Conservation (phyloP, 2,329 filamentous ascomycete species). For the Orbilia blumenaviensis region DNA sequence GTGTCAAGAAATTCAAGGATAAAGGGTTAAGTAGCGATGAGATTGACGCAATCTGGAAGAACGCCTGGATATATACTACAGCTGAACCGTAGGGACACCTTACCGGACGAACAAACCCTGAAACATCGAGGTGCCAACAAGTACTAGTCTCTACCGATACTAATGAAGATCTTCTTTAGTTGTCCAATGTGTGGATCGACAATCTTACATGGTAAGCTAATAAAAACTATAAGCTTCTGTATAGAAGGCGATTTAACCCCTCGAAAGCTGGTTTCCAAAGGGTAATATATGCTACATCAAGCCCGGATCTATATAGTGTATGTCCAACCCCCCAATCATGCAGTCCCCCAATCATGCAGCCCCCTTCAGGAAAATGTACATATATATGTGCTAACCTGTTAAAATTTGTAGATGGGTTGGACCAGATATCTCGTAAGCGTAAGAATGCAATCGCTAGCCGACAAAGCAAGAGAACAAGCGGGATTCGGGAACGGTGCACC, state of each 20-base stretch:
- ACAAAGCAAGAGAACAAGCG: slow-evolving; percentile 18
- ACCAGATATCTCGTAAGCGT: slow-evolving; percentile 34
- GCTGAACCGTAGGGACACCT: slow-evolving; percentile 47
- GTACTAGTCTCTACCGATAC: too few species aligned
- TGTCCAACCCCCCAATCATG: background rate
- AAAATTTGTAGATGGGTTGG: slow-evolving; percentile 24
- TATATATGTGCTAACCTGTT: background rate
- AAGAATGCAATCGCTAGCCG: slow-evolving; percentile 43
- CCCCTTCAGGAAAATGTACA: too few species aligned
- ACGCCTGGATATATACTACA: slow-evolving; percentile 50
- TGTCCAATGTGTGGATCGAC: slow-evolving; percentile 47
- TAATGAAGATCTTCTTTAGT: background rate
- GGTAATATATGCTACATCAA: slow-evolving; percentile 40
- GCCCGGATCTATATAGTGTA: slow-evolving; percentile 31
- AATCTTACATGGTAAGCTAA: slow-evolving; percentile 31
- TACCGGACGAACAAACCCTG: too few species aligned
- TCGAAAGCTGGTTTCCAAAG: slow-evolving; percentile 39
- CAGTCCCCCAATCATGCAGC: too few species aligned
- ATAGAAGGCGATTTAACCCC: background rate
- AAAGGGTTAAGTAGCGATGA: slow-evolving; percentile 24
- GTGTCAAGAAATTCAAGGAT: slow-evolving; percentile 32
- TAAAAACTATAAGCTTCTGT: background rate
- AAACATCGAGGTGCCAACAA: too few species aligned
- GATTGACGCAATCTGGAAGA: slow-evolving; percentile 36
- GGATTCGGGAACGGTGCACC: slow-evolving; percentile 37